phyloP scores from a whole-genome alignment of 805 yeast species.

The Priceomyces haplophilus region DNA sequence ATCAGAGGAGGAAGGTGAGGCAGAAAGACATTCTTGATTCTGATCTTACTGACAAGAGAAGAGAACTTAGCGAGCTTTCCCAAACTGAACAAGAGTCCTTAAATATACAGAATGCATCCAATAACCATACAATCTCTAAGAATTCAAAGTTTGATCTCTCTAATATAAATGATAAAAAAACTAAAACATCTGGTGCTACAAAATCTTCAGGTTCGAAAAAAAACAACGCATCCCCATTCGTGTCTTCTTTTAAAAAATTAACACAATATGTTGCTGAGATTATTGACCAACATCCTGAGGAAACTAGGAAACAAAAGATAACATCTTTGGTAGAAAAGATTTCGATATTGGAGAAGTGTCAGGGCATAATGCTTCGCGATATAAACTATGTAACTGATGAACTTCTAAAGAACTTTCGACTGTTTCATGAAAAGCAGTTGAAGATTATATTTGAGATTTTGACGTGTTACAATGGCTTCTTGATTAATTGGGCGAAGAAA shows the following conservation, averaged over 20 bases:
- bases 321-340: conserved; percentile 49
- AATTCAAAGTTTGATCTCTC: conserved; percentile 21
- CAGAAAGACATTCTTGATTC: conserved; percentile 31
- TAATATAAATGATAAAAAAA: conserved; percentile 1
- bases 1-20: conserved; percentile 43
- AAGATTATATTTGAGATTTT: conserved; percentile 52
- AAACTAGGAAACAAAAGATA: conserved; percentile 55
- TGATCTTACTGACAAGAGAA: conserved; percentile 31
- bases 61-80: conserved; percentile 28
- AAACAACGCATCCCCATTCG: conserved; percentile 51
- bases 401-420: conserved; percentile 44
- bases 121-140: conserved; percentile 19
- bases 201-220: conserved; percentile 25
- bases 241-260: conserved; percentile 44
- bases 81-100: conserved; percentile 29
- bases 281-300: conserved; percentile 64
- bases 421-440: conserved; percentile 50
- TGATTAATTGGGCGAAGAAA: conserved; percentile 64
- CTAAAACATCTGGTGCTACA: conserved; percentile 8
- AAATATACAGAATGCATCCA: conserved; percentile 24
- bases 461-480: conserved; percentile 50
- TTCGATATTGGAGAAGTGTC: conserved; percentile 51
- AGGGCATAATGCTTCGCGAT: conserved; percentile 39
- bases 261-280: conserved; percentile 55
- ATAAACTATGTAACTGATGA: conserved; percentile 41